These are phyloP conservation scores for Phascolomyces articulosus DNA, from an alignment of 371 early-diverging fungal species.

Conservation along the genomic window DNA sequence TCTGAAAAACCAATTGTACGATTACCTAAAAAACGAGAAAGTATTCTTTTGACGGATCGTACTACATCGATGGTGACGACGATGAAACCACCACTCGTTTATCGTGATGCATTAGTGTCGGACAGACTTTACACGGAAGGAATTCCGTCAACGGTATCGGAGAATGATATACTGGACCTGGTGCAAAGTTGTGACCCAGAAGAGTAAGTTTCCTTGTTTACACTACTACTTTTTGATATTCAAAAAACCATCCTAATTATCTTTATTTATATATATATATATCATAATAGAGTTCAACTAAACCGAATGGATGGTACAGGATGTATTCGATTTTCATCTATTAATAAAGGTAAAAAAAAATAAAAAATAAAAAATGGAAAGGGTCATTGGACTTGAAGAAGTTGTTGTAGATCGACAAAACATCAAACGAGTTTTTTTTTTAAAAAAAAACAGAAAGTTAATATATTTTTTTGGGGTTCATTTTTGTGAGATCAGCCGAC, in stretches of 20 bases:
- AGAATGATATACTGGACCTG: constrained; percentile 36
- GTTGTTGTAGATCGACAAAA: no score
- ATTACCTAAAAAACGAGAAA: constrained; percentile 9
- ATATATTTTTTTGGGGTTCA: no score
- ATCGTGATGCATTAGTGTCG: constrained; percentile 18
- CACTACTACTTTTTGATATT: not conserved
- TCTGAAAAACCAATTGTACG: constrained; percentile 1
- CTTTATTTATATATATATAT: not conserved
- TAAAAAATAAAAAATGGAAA: not conserved
- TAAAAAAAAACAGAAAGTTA: no score
- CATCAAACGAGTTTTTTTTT: not conserved
- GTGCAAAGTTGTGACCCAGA: constrained; percentile 31
- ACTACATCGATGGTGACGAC: not conserved
- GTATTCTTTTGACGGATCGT: not conserved
- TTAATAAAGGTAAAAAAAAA: constrained; percentile 11
- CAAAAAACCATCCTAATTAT: no score
- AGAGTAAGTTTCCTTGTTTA: constrained; percentile 28
- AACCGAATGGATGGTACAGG: constrained; percentile 7
- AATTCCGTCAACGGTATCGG: constrained; percentile 24
- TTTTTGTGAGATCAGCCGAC: constrained; percentile 40
- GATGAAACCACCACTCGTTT: not conserved
- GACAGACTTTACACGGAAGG: constrained; percentile 28
- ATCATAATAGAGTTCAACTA: not conserved
- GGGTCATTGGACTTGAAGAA: no score
- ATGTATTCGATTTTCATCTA: constrained; percentile 11